phyloP scores from a whole-genome alignment of 495 filamentous ascomycete genomes.

The Chaetomium tenue region DNA sequence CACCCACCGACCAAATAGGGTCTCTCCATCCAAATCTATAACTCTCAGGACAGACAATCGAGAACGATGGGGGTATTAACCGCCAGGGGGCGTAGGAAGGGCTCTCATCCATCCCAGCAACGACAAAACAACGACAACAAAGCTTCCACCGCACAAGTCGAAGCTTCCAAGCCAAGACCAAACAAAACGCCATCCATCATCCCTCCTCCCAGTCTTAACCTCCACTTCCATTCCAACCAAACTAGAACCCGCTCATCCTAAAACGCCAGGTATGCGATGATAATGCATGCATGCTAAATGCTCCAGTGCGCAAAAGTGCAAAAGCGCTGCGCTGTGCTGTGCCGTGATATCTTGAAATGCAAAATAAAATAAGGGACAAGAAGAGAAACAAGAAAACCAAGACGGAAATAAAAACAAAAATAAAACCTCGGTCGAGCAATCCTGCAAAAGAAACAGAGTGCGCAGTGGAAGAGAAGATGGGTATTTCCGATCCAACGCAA shows the following conservation, averaged over 20 bases:
- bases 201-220: neutral
- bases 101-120: neutral
- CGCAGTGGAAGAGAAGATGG: neutral
- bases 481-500: constrained; percentile 9
- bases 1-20: neutral
- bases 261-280: constrained; percentile 13
- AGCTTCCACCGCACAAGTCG: neutral
- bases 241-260: neutral
- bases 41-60: neutral
- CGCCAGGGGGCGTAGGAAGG: neutral
- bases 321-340: neutral
- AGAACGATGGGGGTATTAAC: constrained; percentile 8
- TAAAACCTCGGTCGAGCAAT: neutral
- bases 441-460: constrained; percentile 21
- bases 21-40: constrained; percentile 5
- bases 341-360: constrained; percentile 2
- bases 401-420: neutral
- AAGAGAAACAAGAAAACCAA: neutral
- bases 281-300: constrained; percentile 13
- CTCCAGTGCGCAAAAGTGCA: constrained; percentile 7
- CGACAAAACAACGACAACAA: constrained; percentile 4
- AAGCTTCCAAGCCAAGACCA: neutral
- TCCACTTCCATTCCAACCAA: neutral
- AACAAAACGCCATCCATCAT: constrained; percentile 9
- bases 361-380: constrained; percentile 3